phyloP scores from a whole-genome alignment of 176 grass and related monocot genomes.

The Tillandsia fasciculata region DNA sequence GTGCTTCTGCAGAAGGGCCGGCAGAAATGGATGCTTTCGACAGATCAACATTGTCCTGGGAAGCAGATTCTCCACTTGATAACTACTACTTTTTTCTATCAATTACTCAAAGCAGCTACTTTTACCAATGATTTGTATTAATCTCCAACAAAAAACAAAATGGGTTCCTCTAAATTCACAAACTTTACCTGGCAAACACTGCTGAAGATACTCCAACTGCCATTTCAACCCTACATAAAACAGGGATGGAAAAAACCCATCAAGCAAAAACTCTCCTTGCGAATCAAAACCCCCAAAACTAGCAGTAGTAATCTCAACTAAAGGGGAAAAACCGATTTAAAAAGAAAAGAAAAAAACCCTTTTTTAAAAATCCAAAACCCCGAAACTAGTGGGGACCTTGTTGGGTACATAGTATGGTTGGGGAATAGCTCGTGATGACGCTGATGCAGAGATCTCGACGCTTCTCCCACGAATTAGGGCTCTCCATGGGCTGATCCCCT shows the following conservation, averaged over 20 bases:
- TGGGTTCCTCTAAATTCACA: not conserved
- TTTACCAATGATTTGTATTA: not conserved
- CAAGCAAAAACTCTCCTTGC: conserved; percentile 5
- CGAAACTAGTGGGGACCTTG: conserved; percentile 41
- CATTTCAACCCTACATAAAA: conserved; percentile 69
- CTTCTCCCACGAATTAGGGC: conserved; percentile 82
- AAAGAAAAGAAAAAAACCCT: conserved; percentile 11
- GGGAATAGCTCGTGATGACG: conserved; percentile 89
- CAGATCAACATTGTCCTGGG: too few relatives aligned
- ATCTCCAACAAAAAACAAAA: not conserved
- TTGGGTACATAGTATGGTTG: conserved; percentile 87
- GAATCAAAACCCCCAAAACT: conserved; percentile 4
- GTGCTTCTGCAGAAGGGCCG: too few relatives aligned
- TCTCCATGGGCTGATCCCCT: conserved; percentile 63
- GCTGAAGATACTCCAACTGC: conserved; percentile 87
- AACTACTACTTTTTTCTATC: too few relatives aligned
- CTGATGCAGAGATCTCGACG: conserved; percentile 87
- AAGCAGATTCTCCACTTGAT: too few relatives aligned
- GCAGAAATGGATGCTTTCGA: too few relatives aligned
- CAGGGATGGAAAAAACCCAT: conserved; percentile 5
- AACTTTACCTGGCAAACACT: conserved; percentile 70
- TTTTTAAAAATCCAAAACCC: conserved; percentile 9
- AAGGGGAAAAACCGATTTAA: conserved; percentile 1
- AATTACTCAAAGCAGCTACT: not conserved
- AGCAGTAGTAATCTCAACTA: not conserved